A percentile compares a stretch with the other conserved stretches of the same genome.
Evolutionary conservation across 2,329 filamentous ascomycete species (phyloP).

Genomic region (Cercospora sp.): DNA sequence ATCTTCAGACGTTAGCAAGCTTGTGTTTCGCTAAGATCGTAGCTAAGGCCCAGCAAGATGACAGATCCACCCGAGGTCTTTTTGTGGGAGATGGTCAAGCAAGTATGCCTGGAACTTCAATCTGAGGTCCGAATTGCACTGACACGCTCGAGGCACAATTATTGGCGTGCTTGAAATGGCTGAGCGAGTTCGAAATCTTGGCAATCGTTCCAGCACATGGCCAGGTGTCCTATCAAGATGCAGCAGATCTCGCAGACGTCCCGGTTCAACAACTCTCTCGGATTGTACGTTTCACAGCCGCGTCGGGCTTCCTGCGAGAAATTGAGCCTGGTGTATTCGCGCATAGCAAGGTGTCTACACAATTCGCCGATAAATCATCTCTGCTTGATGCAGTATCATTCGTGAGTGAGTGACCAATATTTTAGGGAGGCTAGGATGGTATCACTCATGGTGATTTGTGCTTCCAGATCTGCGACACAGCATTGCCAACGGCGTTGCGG

Average conservation of each 20-base stretch:
- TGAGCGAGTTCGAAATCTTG: conserved; percentile 48
- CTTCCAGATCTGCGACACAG: neutral
- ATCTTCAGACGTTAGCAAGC: neutral
- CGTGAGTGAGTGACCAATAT: neutral
- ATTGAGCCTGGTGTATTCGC: neutral
- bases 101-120: neutral
- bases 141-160: conserved; percentile 28
- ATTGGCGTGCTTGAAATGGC: conserved; percentile 47
- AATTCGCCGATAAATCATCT: neutral
- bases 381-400: neutral
- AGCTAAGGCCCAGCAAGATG: neutral
- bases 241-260: conserved; percentile 46
- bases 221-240: conserved; percentile 42
- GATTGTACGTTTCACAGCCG: neutral
- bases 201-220: conserved; percentile 47
- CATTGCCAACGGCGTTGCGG: neutral
- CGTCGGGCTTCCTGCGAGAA: neutral
- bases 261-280: conserved; percentile 25
- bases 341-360: neutral
- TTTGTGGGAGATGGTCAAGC: neutral
- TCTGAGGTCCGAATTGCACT: neutral
- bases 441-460: neutral
- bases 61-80: neutral
- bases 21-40: neutral
- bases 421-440: neutral